phyloP scores from a whole-genome alignment of 768 basidiomycete genomes.

The Serendipita vermifera region DNA sequence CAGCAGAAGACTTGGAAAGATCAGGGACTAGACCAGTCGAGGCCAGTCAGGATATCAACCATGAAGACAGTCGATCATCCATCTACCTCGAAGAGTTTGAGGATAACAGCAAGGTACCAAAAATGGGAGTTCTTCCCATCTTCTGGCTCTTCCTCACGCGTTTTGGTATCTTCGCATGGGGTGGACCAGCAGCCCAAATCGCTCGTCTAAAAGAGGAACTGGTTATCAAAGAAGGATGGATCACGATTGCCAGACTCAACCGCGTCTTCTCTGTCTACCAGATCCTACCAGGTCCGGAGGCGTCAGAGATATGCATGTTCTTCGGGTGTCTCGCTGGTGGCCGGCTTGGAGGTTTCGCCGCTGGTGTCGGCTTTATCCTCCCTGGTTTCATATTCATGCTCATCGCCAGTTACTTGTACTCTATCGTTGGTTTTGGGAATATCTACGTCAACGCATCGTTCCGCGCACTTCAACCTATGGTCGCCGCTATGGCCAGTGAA shows the following conservation, averaged over 20 bases:
- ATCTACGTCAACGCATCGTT: slow-evolving; percentile 5
- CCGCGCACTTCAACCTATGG: slow-evolving; percentile 10
- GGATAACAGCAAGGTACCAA: slow-evolving; percentile 4
- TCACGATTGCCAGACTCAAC: slow-evolving; percentile 4
- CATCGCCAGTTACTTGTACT: too few relatives aligned
- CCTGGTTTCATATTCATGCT: slow-evolving; percentile 5
- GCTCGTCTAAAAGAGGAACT: slow-evolving; percentile 4
- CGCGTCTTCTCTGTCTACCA: slow-evolving; percentile 8
- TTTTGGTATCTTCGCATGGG: slow-evolving; percentile 7
- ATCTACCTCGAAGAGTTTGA: too few relatives aligned
- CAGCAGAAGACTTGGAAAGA: too few relatives aligned
- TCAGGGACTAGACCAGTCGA: too few relatives aligned
- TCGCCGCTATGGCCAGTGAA: slow-evolving; percentile 5
- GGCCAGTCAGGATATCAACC: too few relatives aligned
- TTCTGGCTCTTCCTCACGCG: slow-evolving; percentile 7
- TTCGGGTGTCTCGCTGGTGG: slow-evolving; percentile 9
- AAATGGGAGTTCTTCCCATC: background rate
- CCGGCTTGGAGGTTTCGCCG: background rate
- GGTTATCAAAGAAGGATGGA: slow-evolving; percentile 2
- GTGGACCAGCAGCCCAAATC: slow-evolving; percentile 8
- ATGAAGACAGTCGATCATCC: too few relatives aligned
- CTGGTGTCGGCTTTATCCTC: slow-evolving; percentile 8
- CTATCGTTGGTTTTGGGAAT: slow-evolving; percentile 9
- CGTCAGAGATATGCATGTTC: slow-evolving; percentile 9
- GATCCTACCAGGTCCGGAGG: slow-evolving; percentile 9